Evolutionary conservation across 345 rosid genomes (phyloP), one percentile per base, ranked within the genome.

Genomic region (Dovyalis caffra): DNA sequence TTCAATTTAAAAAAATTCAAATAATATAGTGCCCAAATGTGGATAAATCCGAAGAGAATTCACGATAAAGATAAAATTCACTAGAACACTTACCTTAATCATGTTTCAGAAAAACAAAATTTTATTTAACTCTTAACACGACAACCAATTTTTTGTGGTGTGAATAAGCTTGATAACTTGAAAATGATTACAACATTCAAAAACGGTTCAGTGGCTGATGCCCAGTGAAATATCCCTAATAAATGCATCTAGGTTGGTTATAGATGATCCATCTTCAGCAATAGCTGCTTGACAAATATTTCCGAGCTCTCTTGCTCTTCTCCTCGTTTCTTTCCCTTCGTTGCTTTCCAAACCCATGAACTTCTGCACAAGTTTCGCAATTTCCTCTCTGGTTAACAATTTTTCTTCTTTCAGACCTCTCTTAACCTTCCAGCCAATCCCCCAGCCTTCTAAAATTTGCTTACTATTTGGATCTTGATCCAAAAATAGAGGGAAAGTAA

Each of bases 371-470:
- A 69, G n/a, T 11, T 45, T 28, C 8, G 68, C 15, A 38, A 62
- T 47, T 40, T 40, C 74, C 6, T 61, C 68, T 49, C 61, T 69
- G 2, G 18, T 69, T 25, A 76, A 51, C 51, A 76, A 68, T 16
- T 6, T 35, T 5, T 66, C 20, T 1, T 14, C 33, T 18, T 5
- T 45, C 33, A 2, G 51, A 56, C 23, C 34, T 23, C 34, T 34
- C 61, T 26, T 71, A 8, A 84, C 82, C 75, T 85, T 78, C 86
- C 85, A 78, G 58, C 95, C 93, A 0, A 82, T 67, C 68, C 66
- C 85, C 95, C 91, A 89, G 0, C 85, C 87, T 20, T 90, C 92
- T 2, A 87, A 90, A 28, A 88, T 82, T 33, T 74, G 74, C 82
- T 82, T 88, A 7, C 84, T 81, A 25, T 88, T 87, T 12, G 80